These are phyloP conservation scores for Waltergamsia citrina DNA, from an alignment of 2,329 filamentous ascomycete genomes.

Conservation along the genomic window DNA sequence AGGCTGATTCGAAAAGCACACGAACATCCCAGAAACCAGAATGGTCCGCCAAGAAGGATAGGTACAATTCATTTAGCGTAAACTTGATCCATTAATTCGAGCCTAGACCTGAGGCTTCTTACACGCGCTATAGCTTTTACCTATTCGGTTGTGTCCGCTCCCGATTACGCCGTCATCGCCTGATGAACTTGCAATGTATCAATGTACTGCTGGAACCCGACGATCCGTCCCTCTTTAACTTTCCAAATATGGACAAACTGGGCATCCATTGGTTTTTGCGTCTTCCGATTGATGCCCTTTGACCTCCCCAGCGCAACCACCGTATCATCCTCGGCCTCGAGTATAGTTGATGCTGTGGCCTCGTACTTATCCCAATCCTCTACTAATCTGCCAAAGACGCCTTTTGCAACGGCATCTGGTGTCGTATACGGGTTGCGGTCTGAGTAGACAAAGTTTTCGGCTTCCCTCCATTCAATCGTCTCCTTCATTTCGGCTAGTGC, in stretches of 20 bases:
- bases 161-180: no score
- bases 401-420: neutral
- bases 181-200: neutral
- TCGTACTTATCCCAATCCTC: neutral
- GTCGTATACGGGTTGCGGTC: neutral
- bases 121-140: no score
- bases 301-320: neutral
- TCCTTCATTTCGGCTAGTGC: neutral
- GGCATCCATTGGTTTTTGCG: neutral
- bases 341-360: neutral
- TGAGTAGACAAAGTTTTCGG: neutral
- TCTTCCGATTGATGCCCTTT: neutral
- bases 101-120: no score
- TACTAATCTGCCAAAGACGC: neutral
- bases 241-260: neutral
- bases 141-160: no score
- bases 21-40: no score
- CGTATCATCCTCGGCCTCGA: neutral
- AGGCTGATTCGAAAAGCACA: no score
- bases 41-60: no score
- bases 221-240: neutral
- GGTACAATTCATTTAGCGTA: no score
- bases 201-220: constrained; percentile 1
- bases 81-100: no score
- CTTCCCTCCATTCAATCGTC: neutral